These are phyloP conservation scores for Suillus alpinus DNA, from an alignment of 768 basidiomycete species.

Conservation along the genomic window DNA sequence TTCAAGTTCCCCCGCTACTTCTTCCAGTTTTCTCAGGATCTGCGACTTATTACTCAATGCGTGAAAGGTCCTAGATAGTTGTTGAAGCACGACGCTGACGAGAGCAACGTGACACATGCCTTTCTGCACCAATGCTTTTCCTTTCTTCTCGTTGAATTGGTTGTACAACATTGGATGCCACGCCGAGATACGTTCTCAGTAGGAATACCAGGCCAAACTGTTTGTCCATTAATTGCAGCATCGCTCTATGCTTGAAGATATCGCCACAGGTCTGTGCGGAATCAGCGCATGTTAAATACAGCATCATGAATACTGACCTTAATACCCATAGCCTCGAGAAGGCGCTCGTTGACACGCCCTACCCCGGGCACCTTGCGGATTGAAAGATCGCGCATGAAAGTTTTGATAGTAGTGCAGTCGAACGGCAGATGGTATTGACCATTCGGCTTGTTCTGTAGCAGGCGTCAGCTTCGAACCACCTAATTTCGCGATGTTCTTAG, in stretches of 20 bases:
- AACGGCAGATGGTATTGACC: slow-evolving; percentile 83
- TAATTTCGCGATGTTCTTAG: background rate
- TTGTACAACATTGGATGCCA: slow-evolving; percentile 79
- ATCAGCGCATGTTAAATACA: background rate
- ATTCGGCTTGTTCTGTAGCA: slow-evolving; percentile 82
- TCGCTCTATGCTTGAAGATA: slow-evolving; percentile 72
- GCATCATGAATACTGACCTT: slow-evolving; percentile 47
- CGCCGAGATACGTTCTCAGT: slow-evolving; percentile 79
- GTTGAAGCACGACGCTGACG: background rate
- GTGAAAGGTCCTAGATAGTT: slow-evolving; percentile 63
- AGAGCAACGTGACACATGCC: slow-evolving; percentile 38
- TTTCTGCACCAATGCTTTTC: slow-evolving; percentile 91
- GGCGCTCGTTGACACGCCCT: slow-evolving; percentile 85
- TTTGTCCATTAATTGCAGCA: slow-evolving; percentile 80
- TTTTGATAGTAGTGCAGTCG: slow-evolving; percentile 56
- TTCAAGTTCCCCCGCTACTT: slow-evolving; percentile 79
- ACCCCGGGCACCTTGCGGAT: slow-evolving; percentile 89
- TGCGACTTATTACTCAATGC: slow-evolving; percentile 60
- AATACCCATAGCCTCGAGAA: slow-evolving; percentile 84
- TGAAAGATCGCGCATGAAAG: slow-evolving; percentile 78
- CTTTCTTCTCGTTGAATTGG: slow-evolving; percentile 76
- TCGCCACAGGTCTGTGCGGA: slow-evolving; percentile 79
- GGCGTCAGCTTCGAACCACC: background rate
- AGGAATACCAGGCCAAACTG: slow-evolving; percentile 78
- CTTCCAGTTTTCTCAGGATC: slow-evolving; percentile 74